Conservation (phyloP, 352 stramenopile species). For the Phytophthora sansomeana region DNA sequence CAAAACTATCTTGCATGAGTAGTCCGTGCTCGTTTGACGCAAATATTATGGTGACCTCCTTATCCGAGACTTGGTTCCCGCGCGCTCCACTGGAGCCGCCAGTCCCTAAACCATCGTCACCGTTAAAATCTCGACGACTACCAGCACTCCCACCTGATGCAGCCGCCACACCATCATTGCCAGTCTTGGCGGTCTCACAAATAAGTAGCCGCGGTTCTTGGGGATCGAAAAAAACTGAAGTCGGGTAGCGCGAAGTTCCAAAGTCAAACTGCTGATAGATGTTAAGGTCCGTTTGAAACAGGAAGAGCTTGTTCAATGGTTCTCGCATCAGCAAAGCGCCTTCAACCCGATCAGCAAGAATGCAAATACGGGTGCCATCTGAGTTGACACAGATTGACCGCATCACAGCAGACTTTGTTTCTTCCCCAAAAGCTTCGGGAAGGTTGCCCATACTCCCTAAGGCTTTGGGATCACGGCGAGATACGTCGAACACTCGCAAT, state of each 20-base stretch:
- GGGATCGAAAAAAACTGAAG: constrained; percentile 92
- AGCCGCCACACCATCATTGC: constrained; percentile 33
- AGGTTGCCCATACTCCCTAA: constrained; percentile 88
- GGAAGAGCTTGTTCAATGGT: constrained; percentile 86
- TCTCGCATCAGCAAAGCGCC: constrained; percentile 82
- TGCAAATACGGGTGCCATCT: constrained; percentile 90
- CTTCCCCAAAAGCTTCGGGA: constrained; percentile 58
- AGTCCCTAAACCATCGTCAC: constrained; percentile 30
- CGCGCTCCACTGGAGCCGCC: constrained; percentile 10
- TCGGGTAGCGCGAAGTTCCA: constrained; percentile 69
- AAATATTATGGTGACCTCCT: constrained; percentile 93
- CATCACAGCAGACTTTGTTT: constrained; percentile 63
- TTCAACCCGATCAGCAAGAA: constrained; percentile 86
- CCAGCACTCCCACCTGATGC: not conserved
- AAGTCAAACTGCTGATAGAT: constrained; percentile 93
- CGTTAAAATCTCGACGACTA: constrained; percentile 23
- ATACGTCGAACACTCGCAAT: constrained; percentile 91
- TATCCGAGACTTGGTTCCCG: constrained; percentile 57
- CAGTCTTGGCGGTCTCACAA: constrained; percentile 81
- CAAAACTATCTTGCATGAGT: constrained; percentile 93
- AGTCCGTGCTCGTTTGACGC: constrained; percentile 91
- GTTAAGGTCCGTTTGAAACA: constrained; percentile 93
- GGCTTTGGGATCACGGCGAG: constrained; percentile 84
- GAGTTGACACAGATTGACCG: constrained; percentile 86
- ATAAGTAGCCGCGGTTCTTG: constrained; percentile 88